Evolutionary conservation across 768 basidiomycete genomes (phyloP).

Genomic region (Leccinum olivaceopallidum): DNA sequence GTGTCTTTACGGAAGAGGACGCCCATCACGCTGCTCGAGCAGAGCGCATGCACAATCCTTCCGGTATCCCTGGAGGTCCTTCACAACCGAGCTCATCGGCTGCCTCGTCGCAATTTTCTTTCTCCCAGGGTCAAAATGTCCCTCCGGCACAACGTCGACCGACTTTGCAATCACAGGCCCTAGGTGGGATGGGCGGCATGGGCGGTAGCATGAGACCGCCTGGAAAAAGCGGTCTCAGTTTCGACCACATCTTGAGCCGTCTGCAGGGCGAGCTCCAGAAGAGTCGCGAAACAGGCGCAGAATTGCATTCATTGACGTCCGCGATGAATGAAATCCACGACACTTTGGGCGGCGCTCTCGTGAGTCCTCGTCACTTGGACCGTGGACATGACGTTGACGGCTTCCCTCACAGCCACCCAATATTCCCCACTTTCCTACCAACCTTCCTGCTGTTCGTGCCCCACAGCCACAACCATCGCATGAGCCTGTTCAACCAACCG

Average conservation of each 20-base stretch:
- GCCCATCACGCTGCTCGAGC: conserved; percentile 69
- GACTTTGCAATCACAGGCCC: conserved; percentile 56
- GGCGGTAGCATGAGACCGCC: conserved; percentile 69
- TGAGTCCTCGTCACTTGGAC: conserved; percentile 38
- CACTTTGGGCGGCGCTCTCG: conserved; percentile 80
- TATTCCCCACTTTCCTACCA: conserved; percentile 61
- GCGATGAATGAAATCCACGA: conserved; percentile 92
- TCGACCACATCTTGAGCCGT: conserved; percentile 88
- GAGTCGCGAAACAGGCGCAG: conserved; percentile 88
- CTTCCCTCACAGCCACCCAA: conserved; percentile 50
- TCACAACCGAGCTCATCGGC: conserved; percentile 37
- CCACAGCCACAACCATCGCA: conserved; percentile 24
- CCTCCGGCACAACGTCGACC: conserved; percentile 53
- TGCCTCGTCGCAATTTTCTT: conserved; percentile 39
- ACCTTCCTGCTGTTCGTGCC: conserved; percentile 65
- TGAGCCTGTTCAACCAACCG: conserved; percentile 32
- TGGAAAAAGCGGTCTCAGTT: conserved; percentile 84
- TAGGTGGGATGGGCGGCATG: conserved; percentile 76
- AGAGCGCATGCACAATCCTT: conserved; percentile 60
- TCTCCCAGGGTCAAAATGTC: conserved; percentile 37
- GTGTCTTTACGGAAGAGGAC: conserved; percentile 86
- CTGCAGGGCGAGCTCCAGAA: conserved; percentile 95
- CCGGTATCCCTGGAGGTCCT: conserved; percentile 27
- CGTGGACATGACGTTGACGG: conserved; percentile 1
- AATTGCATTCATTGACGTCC: conserved; percentile 73